phyloP scores from a whole-genome alignment of 2,329 filamentous ascomycete genomes.

The Scytalidium sp. region DNA sequence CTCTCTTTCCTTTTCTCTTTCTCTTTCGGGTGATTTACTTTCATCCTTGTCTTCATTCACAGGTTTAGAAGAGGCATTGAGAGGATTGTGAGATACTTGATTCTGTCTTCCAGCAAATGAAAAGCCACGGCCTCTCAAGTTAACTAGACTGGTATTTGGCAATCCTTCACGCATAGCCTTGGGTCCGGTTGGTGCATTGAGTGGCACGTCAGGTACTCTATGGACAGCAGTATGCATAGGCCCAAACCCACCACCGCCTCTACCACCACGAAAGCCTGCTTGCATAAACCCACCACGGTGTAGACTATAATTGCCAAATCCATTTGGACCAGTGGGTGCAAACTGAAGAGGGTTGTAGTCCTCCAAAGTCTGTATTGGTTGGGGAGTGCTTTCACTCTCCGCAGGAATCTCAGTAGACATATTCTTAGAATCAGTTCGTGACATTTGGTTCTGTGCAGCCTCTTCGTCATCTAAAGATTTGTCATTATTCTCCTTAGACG shows the following conservation, averaged over 20 bases:
- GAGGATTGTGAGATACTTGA: conserved; percentile 17
- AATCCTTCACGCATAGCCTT: conserved; percentile 91
- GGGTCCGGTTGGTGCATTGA: conserved; percentile 85
- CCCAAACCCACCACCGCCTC: conserved; percentile 37
- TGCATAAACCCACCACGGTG: conserved; percentile 34
- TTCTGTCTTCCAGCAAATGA: conserved; percentile 29
- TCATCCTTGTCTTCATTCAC: conserved; percentile 18
- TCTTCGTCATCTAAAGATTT: neutral
- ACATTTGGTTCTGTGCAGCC: conserved; percentile 1
- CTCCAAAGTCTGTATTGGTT: conserved; percentile 30
- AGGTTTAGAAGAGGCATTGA: conserved; percentile 21
- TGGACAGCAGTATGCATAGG: conserved; percentile 27
- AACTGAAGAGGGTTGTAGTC: conserved; percentile 38
- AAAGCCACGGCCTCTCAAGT: conserved; percentile 45
- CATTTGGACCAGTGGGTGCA: conserved; percentile 85
- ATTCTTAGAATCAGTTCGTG: conserved; percentile 3
- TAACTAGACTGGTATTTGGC: conserved; percentile 74
- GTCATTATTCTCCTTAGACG: neutral
- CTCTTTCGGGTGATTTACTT: conserved; percentile 21
- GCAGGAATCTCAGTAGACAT: conserved; percentile 7
- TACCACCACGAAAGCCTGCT: conserved; percentile 27
- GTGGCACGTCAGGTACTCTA: conserved; percentile 41
- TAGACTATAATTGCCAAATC: conserved; percentile 20
- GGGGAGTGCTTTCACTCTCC: conserved; percentile 13
- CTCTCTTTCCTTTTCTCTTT: conserved; percentile 22